phyloP scores from a whole-genome alignment of 2,329 filamentous ascomycete species.

The Juglanconis oblonga region DNA sequence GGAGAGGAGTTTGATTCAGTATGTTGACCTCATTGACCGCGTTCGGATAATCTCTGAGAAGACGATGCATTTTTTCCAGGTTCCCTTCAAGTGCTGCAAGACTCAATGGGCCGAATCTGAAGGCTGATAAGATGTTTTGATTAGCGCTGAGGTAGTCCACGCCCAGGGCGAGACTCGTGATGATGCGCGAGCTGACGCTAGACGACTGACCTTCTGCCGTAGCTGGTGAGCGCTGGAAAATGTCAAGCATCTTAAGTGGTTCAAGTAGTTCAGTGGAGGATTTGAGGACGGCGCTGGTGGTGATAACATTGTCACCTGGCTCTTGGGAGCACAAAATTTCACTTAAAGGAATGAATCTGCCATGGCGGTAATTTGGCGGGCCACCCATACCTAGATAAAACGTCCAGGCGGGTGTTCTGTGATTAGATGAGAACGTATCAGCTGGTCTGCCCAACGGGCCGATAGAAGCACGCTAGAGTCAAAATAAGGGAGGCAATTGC shows the following conservation, averaged over 20 bases:
- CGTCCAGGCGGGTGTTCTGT: not conserved
- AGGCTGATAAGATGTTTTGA: not conserved
- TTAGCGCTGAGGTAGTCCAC: not conserved
- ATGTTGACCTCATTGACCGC: not conserved
- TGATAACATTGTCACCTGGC: not conserved
- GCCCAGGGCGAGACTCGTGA: not conserved
- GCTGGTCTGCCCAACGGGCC: not conserved
- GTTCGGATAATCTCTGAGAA: not conserved
- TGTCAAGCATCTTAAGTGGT: not conserved
- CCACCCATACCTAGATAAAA: not conserved
- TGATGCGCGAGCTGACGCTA: not conserved
- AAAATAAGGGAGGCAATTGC: not conserved
- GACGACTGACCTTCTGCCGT: conserved; percentile 1
- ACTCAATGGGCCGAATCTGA: not conserved
- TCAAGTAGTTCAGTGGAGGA: accelerated
- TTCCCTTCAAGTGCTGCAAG: not conserved
- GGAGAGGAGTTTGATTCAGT: not conserved
- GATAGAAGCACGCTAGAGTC: not conserved
- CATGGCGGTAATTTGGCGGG: too few relatives aligned
- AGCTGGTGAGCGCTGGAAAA: not conserved
- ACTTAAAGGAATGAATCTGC: too few relatives aligned
- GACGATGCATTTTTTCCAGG: not conserved
- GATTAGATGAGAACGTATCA: not conserved
- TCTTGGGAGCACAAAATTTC: not conserved
- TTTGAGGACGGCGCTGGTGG: not conserved